Base-by-base conservation (phyloP, 2,329 filamentous ascomycete species). In the Esteya vermicola region DNA sequence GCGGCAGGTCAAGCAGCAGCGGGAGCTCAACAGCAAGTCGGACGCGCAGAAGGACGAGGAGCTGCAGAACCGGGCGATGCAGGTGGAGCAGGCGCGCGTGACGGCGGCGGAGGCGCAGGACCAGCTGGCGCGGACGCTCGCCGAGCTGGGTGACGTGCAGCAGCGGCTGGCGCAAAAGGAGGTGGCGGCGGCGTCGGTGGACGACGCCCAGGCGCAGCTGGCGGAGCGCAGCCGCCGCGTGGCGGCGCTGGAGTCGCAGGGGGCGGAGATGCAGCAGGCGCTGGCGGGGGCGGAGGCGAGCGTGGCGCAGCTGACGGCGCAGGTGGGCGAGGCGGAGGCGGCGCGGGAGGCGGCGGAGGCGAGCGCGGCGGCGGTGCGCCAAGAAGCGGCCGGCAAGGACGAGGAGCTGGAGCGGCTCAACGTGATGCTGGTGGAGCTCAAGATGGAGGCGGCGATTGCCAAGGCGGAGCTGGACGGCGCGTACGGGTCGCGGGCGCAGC, bases 1-100 rank as follows among this genome's bases (percentile, higher is more conserved):
- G 52, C 77, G 86, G 33, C 88, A 96, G 57, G 89, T 95, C 52
- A 89, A 93, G 61, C 88, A 96, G 56, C 89, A 96, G 60, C 81
- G 88, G 43, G 85, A 93, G 53, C 71, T 95, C 42, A 93, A 93
- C 60, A 86, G 71, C 62, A 88, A 88, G 53, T 86, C 85, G 1
- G 85, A 93, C 48, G 67, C 73, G 18, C 70, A 78, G 45, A 75
- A 78, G 52, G 78, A 81, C 49, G 69, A 70, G 31, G 72, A 81
- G 46, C 56, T 83, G n/a, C 63, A 69, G 20, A 57, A 64, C 36
- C 76, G 73, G 50, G 63, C 68, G 39, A 67, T 70, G 14, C 70
- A 79, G 48, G 54, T 82, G 7, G 49, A 54, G 30, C 52, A 51
- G 22, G 51, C 54, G 10, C 60, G 64, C 44, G 48, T 52, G 42